These are phyloP conservation scores for Akanthomyces uredinophilus DNA, from an alignment of 2,329 filamentous ascomycete species.

Conservation along the genomic window DNA sequence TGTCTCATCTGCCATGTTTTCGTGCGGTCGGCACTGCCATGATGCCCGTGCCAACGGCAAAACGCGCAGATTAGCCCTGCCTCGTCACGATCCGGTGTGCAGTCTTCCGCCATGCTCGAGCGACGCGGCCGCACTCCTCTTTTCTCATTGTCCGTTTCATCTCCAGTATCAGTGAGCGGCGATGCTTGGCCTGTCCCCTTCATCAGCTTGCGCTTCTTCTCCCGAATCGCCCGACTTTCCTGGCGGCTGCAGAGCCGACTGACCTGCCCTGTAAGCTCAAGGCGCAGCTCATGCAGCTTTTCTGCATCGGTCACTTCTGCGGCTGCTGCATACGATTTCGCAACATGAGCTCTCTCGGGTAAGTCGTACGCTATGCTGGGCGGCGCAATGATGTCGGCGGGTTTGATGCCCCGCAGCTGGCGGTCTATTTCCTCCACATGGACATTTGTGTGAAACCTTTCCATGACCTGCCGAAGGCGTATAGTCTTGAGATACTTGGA, in stretches of 20 bases:
- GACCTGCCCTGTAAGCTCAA: slow-evolving; percentile 19
- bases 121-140: neutral
- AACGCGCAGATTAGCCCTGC: neutral
- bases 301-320: slow-evolving; percentile 17
- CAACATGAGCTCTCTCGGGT: slow-evolving; percentile 19
- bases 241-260: slow-evolving; percentile 18
- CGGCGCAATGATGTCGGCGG: slow-evolving; percentile 18
- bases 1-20: neutral
- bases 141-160: neutral
- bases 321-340: slow-evolving; percentile 20
- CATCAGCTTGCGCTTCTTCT: neutral
- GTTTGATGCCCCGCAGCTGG: slow-evolving; percentile 20
- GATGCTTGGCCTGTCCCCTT: neutral
- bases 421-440: slow-evolving; percentile 19
- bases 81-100: neutral
- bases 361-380: slow-evolving; percentile 22
- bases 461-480: neutral
- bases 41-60: neutral
- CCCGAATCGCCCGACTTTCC: slow-evolving; percentile 17
- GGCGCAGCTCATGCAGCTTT: slow-evolving; percentile 18
- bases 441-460: slow-evolving; percentile 21
- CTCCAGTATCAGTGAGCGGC: neutral
- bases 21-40: neutral
- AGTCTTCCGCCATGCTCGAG: neutral
- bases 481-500: neutral